Evolutionary conservation across 352 stramenopile genomes (phyloP).

Genomic region (Globisporangium solare): DNA sequence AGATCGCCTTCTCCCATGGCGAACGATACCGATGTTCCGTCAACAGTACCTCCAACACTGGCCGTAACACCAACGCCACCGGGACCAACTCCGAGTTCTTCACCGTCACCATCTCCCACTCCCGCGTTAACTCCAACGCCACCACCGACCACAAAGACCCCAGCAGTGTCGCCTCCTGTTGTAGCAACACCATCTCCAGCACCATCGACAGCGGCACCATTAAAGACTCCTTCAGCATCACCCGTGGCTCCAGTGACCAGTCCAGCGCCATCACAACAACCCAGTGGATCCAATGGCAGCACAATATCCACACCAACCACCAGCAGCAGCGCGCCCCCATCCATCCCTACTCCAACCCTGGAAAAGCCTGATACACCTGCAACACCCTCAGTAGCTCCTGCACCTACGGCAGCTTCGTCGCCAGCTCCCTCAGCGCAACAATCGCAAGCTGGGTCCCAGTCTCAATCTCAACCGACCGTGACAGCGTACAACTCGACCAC

Average conservation of each 20-base stretch:
- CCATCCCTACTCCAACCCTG: no score
- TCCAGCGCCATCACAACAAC: neutral
- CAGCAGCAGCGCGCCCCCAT: no score
- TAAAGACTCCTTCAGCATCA: conserved; percentile 1
- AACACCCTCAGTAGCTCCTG: no score
- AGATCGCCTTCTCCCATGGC: no score
- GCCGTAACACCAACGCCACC: conserved; percentile 6
- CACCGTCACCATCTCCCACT: conserved; percentile 4
- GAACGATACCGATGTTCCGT: neutral
- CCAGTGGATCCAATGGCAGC: neutral
- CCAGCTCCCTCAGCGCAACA: no score
- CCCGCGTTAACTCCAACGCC: neutral
- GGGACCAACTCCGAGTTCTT: conserved; percentile 2
- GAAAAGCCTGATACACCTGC: no score
- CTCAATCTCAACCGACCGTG: conserved; percentile 7
- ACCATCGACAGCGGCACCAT: conserved; percentile 4
- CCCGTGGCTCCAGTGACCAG: neutral
- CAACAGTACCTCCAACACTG: neutral
- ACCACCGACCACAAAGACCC: conserved; percentile 1
- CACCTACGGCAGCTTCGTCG: no score
- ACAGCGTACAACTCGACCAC: conserved; percentile 34
- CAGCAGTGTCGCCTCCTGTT: neutral
- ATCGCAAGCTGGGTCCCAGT: no score
- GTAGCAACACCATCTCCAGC: no score
- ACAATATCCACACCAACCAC: neutral